phyloP scores from a whole-genome alignment of 2,329 filamentous ascomycete genomes.

The Nemania serpens region DNA sequence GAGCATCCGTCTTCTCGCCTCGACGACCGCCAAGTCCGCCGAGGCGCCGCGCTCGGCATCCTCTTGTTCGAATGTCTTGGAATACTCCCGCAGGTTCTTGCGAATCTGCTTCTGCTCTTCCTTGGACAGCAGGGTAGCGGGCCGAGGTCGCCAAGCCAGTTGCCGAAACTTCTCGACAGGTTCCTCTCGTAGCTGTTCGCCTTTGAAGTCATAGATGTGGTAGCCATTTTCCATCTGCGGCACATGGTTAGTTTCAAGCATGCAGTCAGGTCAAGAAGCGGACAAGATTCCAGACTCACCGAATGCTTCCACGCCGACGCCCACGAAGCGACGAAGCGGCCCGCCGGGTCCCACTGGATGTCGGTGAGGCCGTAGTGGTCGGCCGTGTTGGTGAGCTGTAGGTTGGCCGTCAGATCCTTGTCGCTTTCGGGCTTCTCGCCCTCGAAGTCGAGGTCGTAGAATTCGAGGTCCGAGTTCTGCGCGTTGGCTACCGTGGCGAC shows the following conservation, averaged over 20 bases:
- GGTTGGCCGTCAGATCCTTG: constrained; percentile 91
- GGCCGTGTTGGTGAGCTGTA: constrained; percentile 89
- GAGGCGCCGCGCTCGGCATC: constrained; percentile 92
- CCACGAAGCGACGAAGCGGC: constrained; percentile 90
- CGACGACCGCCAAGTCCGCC: constrained; percentile 91
- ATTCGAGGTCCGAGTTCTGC: constrained; percentile 94
- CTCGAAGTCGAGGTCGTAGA: constrained; percentile 97
- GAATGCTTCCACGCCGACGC: constrained; percentile 95
- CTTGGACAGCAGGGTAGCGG: constrained; percentile 87
- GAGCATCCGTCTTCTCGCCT: constrained; percentile 79
- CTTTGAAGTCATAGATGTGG: constrained; percentile 96
- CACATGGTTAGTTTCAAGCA: constrained; percentile 21
- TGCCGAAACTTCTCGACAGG: constrained; percentile 98
- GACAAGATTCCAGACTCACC: constrained; percentile 59
- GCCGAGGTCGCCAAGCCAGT: constrained; percentile 90
- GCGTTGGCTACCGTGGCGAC: constrained; percentile 91
- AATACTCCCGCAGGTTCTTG: constrained; percentile 98
- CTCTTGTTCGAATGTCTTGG: constrained; percentile 90
- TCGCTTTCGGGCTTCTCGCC: constrained; percentile 92
- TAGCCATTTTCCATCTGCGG: constrained; percentile 97
- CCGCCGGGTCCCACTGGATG: constrained; percentile 96
- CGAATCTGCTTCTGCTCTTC: constrained; percentile 97
- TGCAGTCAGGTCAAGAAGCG: background rate
- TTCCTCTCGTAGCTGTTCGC: constrained; percentile 86
- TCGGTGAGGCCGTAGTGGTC: constrained; percentile 99